Conservation (phyloP, 2,329 filamentous ascomycete genomes). For the Aspergillus latus region DNA sequence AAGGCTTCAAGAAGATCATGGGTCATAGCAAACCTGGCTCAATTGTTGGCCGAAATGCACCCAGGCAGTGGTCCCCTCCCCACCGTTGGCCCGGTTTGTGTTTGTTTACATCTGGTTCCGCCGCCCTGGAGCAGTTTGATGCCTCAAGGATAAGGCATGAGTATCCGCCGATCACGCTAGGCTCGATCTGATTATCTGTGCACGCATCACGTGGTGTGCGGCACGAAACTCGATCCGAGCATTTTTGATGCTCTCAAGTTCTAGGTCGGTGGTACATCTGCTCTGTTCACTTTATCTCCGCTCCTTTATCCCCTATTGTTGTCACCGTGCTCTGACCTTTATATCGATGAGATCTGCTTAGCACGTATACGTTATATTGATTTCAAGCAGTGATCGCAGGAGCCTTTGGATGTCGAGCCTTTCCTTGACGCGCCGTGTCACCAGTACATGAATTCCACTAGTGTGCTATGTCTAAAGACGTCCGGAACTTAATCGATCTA, state of each 20-base stretch:
- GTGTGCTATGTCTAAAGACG: conserved; percentile 23
- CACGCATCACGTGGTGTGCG: conserved; percentile 27
- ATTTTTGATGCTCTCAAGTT: conserved; percentile 12
- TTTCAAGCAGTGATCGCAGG: not conserved
- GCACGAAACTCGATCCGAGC: conserved; percentile 21
- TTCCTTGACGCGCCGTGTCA: conserved; percentile 7
- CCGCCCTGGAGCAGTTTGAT: not conserved
- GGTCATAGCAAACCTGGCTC: conserved; percentile 7
- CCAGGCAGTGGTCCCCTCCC: conserved; percentile 3
- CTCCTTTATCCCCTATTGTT: not conserved
- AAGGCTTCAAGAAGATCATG: conserved; percentile 7
- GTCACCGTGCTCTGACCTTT: not conserved
- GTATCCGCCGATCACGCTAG: conserved; percentile 29
- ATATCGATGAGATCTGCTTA: not conserved
- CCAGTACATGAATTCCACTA: conserved; percentile 13
- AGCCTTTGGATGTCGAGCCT: not conserved
- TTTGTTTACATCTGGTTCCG: conserved; percentile 40
- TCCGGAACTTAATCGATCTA: conserved; percentile 6
- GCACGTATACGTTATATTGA: not conserved
- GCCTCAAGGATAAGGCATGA: conserved; percentile 31
- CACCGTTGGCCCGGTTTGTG: conserved; percentile 21
- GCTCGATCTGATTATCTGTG: conserved; percentile 20
- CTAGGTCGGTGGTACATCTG: not conserved
- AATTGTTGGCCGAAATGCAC: not conserved
- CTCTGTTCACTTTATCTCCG: not conserved